Evolutionary conservation across 2,329 filamentous ascomycete species (phyloP).

Genomic region (Fusarium sp.): DNA sequence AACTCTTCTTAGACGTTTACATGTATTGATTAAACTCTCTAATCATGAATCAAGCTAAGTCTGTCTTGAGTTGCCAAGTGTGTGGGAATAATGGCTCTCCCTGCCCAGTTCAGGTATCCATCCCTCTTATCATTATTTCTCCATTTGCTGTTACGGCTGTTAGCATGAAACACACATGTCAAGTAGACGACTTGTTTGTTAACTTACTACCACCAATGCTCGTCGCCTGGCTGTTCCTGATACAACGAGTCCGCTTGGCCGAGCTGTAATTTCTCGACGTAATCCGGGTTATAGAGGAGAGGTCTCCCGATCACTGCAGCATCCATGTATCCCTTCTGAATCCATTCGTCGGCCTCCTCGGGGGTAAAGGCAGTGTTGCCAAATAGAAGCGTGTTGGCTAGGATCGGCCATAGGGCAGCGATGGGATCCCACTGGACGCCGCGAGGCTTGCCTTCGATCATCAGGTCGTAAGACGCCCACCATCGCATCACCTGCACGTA

Average conservation of each 20-base stretch:
- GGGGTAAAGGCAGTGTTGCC: not conserved
- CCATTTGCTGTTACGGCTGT: not conserved
- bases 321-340: not conserved
- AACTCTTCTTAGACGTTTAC: too few species aligned
- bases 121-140: not conserved
- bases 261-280: not conserved
- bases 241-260: not conserved
- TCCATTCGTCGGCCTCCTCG: not conserved
- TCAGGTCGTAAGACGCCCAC: slow-evolving; percentile 18
- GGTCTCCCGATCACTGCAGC: not conserved
- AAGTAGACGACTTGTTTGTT: too few species aligned
- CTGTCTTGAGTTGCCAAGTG: not conserved
- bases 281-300: not conserved
- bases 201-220: not conserved
- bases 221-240: not conserved
- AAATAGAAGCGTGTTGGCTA: not conserved
- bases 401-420: not conserved
- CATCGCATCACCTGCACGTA: slow-evolving; percentile 10
- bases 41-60: not conserved
- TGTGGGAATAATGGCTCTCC: not conserved
- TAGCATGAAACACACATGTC: not conserved
- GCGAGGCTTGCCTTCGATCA: slow-evolving; percentile 13
- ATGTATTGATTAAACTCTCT: not conserved
- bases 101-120: not conserved
- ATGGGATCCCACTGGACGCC: slow-evolving; percentile 19